Evolutionary conservation across 129 eudicot species (phyloP), one percentile per base, ranked within the genome.

Genomic region (Solidago caesia): DNA sequence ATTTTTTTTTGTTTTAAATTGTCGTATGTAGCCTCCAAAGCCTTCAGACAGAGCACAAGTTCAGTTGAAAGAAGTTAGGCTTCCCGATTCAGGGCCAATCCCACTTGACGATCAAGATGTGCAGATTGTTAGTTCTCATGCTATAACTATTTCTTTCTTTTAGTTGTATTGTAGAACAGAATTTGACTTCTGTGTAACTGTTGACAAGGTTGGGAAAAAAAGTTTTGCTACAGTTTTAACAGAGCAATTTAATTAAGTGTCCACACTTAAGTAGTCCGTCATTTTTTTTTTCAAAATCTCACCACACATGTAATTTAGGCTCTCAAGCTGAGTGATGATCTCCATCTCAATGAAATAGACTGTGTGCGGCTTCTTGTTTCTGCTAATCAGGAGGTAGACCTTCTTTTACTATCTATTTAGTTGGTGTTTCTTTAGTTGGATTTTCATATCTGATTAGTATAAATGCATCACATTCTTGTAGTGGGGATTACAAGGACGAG

Each of bases 41-140:
- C 82, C 90, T 4, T 84, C 99, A 25, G 99, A 95, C 80, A 79
- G 97, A 78, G 87, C 90, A 66, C 94, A 95, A 82, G 95, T 91
- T 48, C 87, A 91, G 82, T 91, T 91, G 5, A 87, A 84, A 72
- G 99, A 95, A 87, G 97, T 87, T 42, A 85, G 99, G 83, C 86
- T 95, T 72, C 99, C 96, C 6, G 94, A 89, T 84, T 86, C 96
- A 25, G 81, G 87, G 16, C 86, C 88, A 52, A 86, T 91, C 9
- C 84, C 97, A 15, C 96, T 95, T 29, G 99, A 95, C 71, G 96
- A 91, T 70, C 99, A 95, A 77, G 99, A 95, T 83, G 99, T 95
- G 77, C 97, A 91, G 63, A 89, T 95, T 75, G 99, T 95, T 16
- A 84, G 97, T 82, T 75, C 61, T 21, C 44, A 65, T 70, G 21